phyloP scores from a whole-genome alignment of 2,329 filamentous ascomycete genomes.

The Parafenestella ontariensis region DNA sequence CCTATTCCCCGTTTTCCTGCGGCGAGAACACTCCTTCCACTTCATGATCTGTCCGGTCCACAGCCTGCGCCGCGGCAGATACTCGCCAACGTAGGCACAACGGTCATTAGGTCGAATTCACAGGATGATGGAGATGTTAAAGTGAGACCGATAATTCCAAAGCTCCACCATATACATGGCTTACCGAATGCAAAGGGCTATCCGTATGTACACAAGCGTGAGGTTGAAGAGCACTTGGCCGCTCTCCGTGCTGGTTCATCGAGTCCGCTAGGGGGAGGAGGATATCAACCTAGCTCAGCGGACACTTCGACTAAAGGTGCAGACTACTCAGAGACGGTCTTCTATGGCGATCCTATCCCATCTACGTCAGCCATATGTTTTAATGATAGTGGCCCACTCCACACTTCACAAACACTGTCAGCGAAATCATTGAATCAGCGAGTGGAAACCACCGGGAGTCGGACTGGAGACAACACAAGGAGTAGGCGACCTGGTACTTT shows the following conservation, averaged over 20 bases:
- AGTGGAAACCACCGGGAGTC: background rate
- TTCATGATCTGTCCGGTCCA: background rate
- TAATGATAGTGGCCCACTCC: background rate
- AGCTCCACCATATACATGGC: constrained; percentile 28
- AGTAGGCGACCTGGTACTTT: background rate
- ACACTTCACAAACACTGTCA: background rate
- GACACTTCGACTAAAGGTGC: background rate
- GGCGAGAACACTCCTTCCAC: background rate
- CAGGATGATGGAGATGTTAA: background rate
- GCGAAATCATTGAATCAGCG: background rate
- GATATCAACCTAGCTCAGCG: background rate
- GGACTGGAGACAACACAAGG: background rate
- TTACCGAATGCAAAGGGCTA: constrained; percentile 22
- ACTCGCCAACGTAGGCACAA: background rate
- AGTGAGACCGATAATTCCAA: constrained; percentile 19
- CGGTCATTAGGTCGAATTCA: background rate
- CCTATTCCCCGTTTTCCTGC: constrained; percentile 5
- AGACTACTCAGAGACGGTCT: background rate
- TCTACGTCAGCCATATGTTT: background rate
- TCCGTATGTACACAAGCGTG: constrained; percentile 31
- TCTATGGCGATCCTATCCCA: constrained; percentile 5
- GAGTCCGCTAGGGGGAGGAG: constrained; percentile 13
- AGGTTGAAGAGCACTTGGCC: constrained; percentile 24
- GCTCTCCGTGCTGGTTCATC: constrained; percentile 19
- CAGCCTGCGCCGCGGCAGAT: background rate